These are phyloP conservation scores for Saccharomycopsis fodiens DNA, from an alignment of 805 yeast species.

Conservation along the genomic window DNA sequence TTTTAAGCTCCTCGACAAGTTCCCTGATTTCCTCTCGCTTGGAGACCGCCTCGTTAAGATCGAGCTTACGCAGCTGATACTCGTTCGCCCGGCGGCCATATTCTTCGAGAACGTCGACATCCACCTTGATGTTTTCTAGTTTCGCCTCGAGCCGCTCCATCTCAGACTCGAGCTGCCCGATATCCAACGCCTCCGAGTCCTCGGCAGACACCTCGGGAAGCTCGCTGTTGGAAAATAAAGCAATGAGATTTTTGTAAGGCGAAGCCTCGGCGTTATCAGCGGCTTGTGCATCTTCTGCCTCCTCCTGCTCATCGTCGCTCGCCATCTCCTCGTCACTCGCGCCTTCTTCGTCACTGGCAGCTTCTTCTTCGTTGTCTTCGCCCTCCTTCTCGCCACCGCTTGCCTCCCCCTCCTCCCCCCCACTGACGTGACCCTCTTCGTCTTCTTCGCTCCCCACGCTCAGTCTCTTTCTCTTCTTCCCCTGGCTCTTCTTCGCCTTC, in stretches of 20 bases:
- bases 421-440: not conserved
- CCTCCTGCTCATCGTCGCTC: slow-evolving; percentile 6
- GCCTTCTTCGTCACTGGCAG: slow-evolving; percentile 26
- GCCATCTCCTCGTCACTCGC: slow-evolving; percentile 11
- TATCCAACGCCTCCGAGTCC: slow-evolving; percentile 42
- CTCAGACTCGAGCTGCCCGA: slow-evolving; percentile 41
- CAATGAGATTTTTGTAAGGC: slow-evolving; percentile 10
- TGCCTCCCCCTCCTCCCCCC: slow-evolving; percentile 7
- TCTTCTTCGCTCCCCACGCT: slow-evolving; percentile 7
- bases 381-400: slow-evolving; percentile 23
- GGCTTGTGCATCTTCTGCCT: slow-evolving; percentile 8
- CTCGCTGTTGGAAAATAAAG: slow-evolving; percentile 23
- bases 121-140: slow-evolving; percentile 51
- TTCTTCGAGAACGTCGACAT: slow-evolving; percentile 68
- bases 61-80: slow-evolving; percentile 52
- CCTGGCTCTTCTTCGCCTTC: slow-evolving; percentile 4
- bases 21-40: slow-evolving; percentile 57
- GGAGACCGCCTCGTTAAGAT: slow-evolving; percentile 59
- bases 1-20: slow-evolving; percentile 60
- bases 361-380: slow-evolving; percentile 26
- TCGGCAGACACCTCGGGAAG: slow-evolving; percentile 42
- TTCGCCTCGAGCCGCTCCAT: slow-evolving; percentile 48
- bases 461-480: slow-evolving; percentile 13
- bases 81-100: slow-evolving; percentile 64
- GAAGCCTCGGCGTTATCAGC: slow-evolving; percentile 12